Evolutionary conservation across 2,329 filamentous ascomycete species (phyloP).

Genomic region (Truncatella angustata): DNA sequence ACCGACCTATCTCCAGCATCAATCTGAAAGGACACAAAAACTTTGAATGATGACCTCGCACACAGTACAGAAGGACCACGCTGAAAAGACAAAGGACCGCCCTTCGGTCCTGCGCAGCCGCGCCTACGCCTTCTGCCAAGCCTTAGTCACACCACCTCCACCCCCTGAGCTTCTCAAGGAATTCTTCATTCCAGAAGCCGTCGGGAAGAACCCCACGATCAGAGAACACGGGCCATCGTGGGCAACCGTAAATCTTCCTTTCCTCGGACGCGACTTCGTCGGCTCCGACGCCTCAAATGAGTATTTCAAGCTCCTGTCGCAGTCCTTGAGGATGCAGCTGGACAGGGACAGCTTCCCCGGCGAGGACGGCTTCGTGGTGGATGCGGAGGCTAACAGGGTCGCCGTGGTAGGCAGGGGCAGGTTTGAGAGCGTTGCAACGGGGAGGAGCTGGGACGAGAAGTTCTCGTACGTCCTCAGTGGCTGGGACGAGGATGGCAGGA

Average conservation of each 20-base stretch:
- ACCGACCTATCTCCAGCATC: too few species aligned
- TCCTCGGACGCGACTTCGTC: slow-evolving; percentile 10
- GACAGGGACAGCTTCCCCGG: slow-evolving; percentile 12
- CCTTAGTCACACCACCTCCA: slow-evolving; percentile 5
- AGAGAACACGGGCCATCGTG: slow-evolving; percentile 12
- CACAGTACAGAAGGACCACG: slow-evolving; percentile 3
- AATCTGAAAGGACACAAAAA: neutral
- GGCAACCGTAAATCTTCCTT: slow-evolving; percentile 6
- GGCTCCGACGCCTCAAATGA: slow-evolving; percentile 6
- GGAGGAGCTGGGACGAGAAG: slow-evolving; percentile 14
- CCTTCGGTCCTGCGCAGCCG: slow-evolving; percentile 6
- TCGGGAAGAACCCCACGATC: slow-evolving; percentile 7
- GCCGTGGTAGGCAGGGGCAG: slow-evolving; percentile 10
- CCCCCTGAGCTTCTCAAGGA: slow-evolving; percentile 8
- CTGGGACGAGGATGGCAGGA: slow-evolving; percentile 9
- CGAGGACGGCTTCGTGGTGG: slow-evolving; percentile 10
- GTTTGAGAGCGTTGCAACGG: slow-evolving; percentile 12
- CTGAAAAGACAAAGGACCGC: neutral
- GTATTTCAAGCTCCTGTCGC: slow-evolving; percentile 10
- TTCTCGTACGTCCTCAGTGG: slow-evolving; percentile 12
- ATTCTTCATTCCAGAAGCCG: slow-evolving; percentile 12
- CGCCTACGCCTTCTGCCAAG: slow-evolving; percentile 13
- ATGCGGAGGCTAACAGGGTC: slow-evolving; percentile 5
- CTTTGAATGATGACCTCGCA: slow-evolving; percentile 9
- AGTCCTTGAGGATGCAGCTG: slow-evolving; percentile 11